Base-by-base conservation (phyloP, 768 basidiomycete genomes). In the Tricholoma flavovirens region DNA sequence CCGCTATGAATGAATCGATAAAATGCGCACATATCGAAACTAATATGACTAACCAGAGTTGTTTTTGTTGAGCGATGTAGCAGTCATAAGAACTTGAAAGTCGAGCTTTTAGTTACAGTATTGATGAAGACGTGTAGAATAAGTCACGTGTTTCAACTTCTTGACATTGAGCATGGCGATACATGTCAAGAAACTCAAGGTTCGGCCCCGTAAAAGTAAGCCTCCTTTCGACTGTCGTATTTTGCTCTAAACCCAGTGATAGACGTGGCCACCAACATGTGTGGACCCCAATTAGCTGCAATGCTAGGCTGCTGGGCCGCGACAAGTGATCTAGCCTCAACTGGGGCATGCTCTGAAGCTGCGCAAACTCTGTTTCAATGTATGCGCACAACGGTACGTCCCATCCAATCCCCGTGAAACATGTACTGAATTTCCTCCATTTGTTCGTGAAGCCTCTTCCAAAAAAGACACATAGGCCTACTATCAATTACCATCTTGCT, bases 221-320 rank as follows among this genome's bases (percentile, higher is more conserved):
- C 69, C 29, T 55, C 32, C 51, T 17, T 46, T 40, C 29, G 48
- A 32, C 43, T 45, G n/a, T 56, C 29, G 32, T 54, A 45, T 51
- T 48, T 51, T 17, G 59, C 48, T 55, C 51, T 33, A 49, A 49
- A 1, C 29, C 8, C 46, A 49, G 29, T 17, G 29, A 15, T 62
- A 83, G 82, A 72, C 56, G 68, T 72, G 30, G 69, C 76, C 49
- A 71, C 73, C 21, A 80, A 79, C 56, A 76, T 86, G 66, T 90
- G 88, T 67, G 82, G 80, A 5, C 69, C 80, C 26, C 84, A 92
- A 68, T 78, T 94, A 55, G 78, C 84, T 15, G 72, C 80, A 45
- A 88, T 95, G 88, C 82, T 95, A 32, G 83, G 84, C 33, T 95
- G 92, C 69, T 93, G 90, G 90, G 88, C 92, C 24, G 87, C 87